A percentile compares a stretch with the other conserved stretches of the same genome.
Conservation (phyloP, 2,329 filamentous ascomycete genomes). For the Pseudogymnoascus sp. region DNA sequence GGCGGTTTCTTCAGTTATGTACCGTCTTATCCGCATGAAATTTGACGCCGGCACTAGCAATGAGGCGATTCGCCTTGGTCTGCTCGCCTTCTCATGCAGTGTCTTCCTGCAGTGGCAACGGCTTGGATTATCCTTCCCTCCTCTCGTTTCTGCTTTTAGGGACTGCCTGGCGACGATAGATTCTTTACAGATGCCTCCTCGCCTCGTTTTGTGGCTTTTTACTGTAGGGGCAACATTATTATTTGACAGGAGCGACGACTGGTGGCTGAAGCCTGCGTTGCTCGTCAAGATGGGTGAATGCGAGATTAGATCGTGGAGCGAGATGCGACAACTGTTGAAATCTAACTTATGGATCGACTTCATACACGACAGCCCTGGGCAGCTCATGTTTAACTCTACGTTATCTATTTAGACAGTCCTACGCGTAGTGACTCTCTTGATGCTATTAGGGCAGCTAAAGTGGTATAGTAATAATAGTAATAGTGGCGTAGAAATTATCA, state of each 20-base stretch:
- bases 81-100: slow-evolving; percentile 33
- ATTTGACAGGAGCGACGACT: slow-evolving; percentile 17
- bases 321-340: slow-evolving; percentile 23
- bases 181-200: slow-evolving; percentile 10
- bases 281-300: slow-evolving; percentile 14
- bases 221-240: slow-evolving; percentile 20
- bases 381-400: slow-evolving; percentile 21
- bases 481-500: too few relatives aligned
- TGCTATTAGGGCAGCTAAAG: too few relatives aligned
- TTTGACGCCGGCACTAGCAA: slow-evolving; percentile 25
- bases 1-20: slow-evolving; percentile 35
- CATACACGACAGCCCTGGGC: slow-evolving; percentile 27
- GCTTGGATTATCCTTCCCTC: slow-evolving; percentile 14
- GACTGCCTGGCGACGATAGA: slow-evolving; percentile 14
- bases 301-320: slow-evolving; percentile 14
- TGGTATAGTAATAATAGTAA: too few relatives aligned
- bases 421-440: too few relatives aligned
- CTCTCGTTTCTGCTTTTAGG: slow-evolving; percentile 17
- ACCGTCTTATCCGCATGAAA: slow-evolving; percentile 32
- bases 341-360: slow-evolving; percentile 29
- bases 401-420: too few relatives aligned
- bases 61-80: slow-evolving; percentile 34
- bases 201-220: slow-evolving; percentile 21
- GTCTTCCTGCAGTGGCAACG: slow-evolving; percentile 35
- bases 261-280: slow-evolving; percentile 20